Percentiles rank a stretch among this genome's conserved stretches.
These are phyloP conservation scores for Xylariaceae sp. DNA, from an alignment of 2,329 filamentous ascomycete genomes.

Conservation along the genomic window DNA sequence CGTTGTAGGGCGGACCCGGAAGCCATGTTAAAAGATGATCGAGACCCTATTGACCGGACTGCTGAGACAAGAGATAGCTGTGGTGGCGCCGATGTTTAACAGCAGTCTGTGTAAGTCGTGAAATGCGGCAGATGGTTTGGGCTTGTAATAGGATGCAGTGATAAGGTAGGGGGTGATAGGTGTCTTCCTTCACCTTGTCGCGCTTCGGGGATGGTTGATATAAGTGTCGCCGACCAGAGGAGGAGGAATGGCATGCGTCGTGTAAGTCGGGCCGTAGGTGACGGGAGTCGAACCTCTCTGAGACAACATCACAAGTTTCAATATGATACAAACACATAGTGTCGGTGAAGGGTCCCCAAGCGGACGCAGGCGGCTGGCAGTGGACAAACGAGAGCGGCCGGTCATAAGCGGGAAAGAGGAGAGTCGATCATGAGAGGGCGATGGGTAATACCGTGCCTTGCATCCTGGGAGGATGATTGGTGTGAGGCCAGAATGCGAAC, in stretches of 20 bases:
- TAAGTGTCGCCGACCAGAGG: not conserved
- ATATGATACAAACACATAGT: not conserved
- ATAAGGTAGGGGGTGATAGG: not conserved
- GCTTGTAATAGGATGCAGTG: not conserved
- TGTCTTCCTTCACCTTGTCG: not conserved
- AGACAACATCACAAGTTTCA: not conserved
- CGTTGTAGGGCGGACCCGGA: not conserved
- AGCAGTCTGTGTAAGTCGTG: not conserved
- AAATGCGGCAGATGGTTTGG: not conserved
- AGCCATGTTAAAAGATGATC: not conserved
- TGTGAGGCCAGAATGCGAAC: constrained; percentile 11
- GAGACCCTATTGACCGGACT: not conserved
- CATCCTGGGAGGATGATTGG: constrained; percentile 21
- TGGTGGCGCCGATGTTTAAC: not conserved
- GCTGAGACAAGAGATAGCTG: not conserved
- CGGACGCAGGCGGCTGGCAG: not conserved
- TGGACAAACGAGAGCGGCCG: not conserved
- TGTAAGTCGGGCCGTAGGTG: not conserved
- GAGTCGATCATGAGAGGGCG: constrained; percentile 16
- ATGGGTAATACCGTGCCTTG: constrained; percentile 21
- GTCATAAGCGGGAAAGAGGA: constrained; percentile 10
- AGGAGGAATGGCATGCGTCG: not conserved
- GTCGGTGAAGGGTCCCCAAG: not conserved
- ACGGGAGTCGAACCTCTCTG: not conserved
- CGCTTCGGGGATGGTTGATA: not conserved